phyloP scores from a whole-genome alignment of 805 yeast species.

The Groenewaldozyma tartarivorans region DNA sequence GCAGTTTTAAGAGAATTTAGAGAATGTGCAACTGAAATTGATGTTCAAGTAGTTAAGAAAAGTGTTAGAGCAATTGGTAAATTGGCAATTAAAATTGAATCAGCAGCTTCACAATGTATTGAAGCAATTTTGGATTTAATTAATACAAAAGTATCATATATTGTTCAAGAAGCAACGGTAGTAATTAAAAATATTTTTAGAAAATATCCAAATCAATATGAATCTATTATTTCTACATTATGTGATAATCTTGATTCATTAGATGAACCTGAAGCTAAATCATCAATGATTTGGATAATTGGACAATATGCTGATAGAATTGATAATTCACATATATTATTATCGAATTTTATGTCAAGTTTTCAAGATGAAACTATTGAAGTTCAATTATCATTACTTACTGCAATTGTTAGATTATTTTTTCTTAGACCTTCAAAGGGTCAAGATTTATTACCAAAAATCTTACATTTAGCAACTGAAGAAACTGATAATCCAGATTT shows the following conservation, averaged over 20 bases:
- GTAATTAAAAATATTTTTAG: conserved; percentile 71
- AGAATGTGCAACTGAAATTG: conserved; percentile 83
- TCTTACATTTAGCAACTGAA: conserved; percentile 63
- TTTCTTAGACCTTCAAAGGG: conserved; percentile 45
- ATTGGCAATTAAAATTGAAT: conserved; percentile 65
- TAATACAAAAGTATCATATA: conserved; percentile 56
- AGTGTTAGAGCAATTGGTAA: conserved; percentile 87
- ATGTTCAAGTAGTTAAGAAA: conserved; percentile 75
- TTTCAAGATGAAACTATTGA: conserved; percentile 59
- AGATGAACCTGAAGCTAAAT: conserved; percentile 70
- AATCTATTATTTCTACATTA: conserved; percentile 34
- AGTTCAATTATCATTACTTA: conserved; percentile 64
- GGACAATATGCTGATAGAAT: conserved; percentile 58
- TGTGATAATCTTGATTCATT: conserved; percentile 40
- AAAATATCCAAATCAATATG: conserved; percentile 56
- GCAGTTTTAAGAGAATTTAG: conserved; percentile 64
- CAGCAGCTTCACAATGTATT: conserved; percentile 56
- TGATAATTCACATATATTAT: conserved; percentile 31
- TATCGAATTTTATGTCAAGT: conserved; percentile 35
- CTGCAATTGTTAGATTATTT: conserved; percentile 66
- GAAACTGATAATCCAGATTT: conserved; percentile 74
- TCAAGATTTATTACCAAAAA: conserved; percentile 46
- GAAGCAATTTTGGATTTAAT: conserved; percentile 49
- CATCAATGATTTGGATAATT: conserved; percentile 73
- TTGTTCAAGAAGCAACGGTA: conserved; percentile 71